These are phyloP conservation scores for Coemansia sp. DNA, from an alignment of 192 early-diverging fungal genomes.

Conservation along the genomic window DNA sequence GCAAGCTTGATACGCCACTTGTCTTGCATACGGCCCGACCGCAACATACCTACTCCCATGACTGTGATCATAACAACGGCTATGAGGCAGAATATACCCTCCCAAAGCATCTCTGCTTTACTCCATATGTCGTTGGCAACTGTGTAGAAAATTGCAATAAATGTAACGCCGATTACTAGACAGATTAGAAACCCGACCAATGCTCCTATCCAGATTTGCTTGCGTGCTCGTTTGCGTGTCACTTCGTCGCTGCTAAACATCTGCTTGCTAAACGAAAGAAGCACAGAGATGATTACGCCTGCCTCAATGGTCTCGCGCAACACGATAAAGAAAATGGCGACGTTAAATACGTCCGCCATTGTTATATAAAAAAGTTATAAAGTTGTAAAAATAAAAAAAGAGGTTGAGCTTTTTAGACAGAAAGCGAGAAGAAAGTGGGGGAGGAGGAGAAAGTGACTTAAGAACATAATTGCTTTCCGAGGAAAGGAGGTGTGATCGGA, in stretches of 20 bases:
- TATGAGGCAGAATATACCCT: slow-evolving; percentile 81
- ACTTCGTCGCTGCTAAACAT: slow-evolving; percentile 59
- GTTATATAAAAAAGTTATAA: background rate
- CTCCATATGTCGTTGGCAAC: slow-evolving; percentile 58
- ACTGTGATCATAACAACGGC: slow-evolving; percentile 75
- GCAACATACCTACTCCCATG: slow-evolving; percentile 84
- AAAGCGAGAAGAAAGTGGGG: background rate
- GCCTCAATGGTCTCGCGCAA: slow-evolving; percentile 88
- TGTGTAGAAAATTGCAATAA: slow-evolving; percentile 80
- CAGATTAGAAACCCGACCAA: slow-evolving; percentile 67
- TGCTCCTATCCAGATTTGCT: slow-evolving; percentile 81
- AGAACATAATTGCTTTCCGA: background rate
- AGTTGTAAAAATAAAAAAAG: background rate
- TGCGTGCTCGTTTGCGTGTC: slow-evolving; percentile 60
- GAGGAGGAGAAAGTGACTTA: background rate
- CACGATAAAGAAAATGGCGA: slow-evolving; percentile 75
- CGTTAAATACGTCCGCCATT: slow-evolving; percentile 64
- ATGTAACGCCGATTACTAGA: slow-evolving; percentile 70
- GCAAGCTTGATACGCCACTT: slow-evolving; percentile 76
- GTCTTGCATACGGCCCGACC: slow-evolving; percentile 70
- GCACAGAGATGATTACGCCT: slow-evolving; percentile 84
- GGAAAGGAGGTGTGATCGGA: background rate
- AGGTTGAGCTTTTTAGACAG: background rate
- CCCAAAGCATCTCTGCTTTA: slow-evolving; percentile 77
- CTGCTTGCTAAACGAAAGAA: slow-evolving; percentile 75